A percentile compares a stretch with the other conserved stretches of the same genome.
phyloP scores from a whole-genome alignment of 495 filamentous ascomycete genomes.

The Penicillium lividum region DNA sequence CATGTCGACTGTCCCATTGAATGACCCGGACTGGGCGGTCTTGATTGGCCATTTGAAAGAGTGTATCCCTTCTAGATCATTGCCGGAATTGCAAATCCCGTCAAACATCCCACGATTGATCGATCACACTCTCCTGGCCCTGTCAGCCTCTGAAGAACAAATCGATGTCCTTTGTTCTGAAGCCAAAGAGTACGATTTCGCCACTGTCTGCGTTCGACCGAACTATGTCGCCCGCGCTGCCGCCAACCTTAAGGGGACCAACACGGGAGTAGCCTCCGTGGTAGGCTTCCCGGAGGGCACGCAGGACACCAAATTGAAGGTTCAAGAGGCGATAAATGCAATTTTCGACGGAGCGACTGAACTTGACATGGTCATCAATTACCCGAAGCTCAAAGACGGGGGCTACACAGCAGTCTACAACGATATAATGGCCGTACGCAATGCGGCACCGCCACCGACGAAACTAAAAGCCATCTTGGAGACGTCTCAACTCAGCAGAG shows the following conservation, averaged over 20 bases:
- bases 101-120: conserved; percentile 45
- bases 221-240: conserved; percentile 54
- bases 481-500: conserved; percentile 55
- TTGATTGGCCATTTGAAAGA: conserved; percentile 31
- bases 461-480: conserved; percentile 68
- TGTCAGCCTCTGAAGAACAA: conserved; percentile 52
- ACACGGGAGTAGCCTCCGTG: conserved; percentile 60
- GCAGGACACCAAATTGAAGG: conserved; percentile 52
- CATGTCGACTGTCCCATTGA: conserved; percentile 33
- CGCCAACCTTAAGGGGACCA: conserved; percentile 48
- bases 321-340: conserved; percentile 56
- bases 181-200: conserved; percentile 59
- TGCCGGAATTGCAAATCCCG: conserved; percentile 27
- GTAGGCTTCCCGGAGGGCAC: conserved; percentile 70
- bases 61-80: conserved; percentile 25
- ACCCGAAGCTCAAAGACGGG: conserved; percentile 50
- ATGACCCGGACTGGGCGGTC: conserved; percentile 39
- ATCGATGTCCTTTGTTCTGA: conserved; percentile 65
- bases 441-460: conserved; percentile 48
- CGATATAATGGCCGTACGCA: conserved; percentile 58
- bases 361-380: conserved; percentile 69
- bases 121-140: conserved; percentile 66
- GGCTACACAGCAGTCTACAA: conserved; percentile 55
- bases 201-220: conserved; percentile 60
- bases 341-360: conserved; percentile 60